Conservation (phyloP, 2,329 filamentous ascomycete species). For the Paracoccidioides brasiliensis region DNA sequence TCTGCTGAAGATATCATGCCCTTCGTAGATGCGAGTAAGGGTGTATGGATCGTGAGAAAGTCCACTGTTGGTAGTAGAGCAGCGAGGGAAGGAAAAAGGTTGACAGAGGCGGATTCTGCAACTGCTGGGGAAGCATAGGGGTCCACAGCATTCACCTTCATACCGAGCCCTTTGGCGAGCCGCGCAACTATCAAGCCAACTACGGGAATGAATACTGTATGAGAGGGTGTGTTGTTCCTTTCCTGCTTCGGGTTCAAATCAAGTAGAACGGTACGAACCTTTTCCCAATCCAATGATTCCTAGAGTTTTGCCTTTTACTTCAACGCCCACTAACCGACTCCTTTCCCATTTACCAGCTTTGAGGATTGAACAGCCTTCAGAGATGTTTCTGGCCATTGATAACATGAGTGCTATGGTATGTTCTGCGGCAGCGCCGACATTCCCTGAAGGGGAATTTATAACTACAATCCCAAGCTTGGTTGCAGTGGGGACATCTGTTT, state of each 20-base stretch:
- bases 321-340: constrained; percentile 59
- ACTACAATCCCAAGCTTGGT: constrained; percentile 64
- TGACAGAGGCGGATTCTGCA: constrained; percentile 54
- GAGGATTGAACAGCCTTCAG: constrained; percentile 53
- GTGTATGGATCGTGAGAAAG: constrained; percentile 71
- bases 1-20: constrained; percentile 58
- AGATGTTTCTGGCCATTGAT: constrained; percentile 60
- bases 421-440: constrained; percentile 68
- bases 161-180: constrained; percentile 64
- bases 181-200: constrained; percentile 66
- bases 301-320: constrained; percentile 64
- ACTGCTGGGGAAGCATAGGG: constrained; percentile 66
- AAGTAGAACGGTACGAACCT: constrained; percentile 29
- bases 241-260: not conserved
- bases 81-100: constrained; percentile 43
- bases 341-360: constrained; percentile 66
- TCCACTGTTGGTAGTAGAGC: constrained; percentile 55
- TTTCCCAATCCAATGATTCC: constrained; percentile 72
- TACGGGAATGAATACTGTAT: constrained; percentile 14
- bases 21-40: constrained; percentile 61
- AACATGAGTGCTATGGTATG: constrained; percentile 65
- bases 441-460: constrained; percentile 66
- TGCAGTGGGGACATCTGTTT: constrained; percentile 51
- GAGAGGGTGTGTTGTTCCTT: not conserved
- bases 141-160: constrained; percentile 62